Evolutionary conservation across 305 asterid species (phyloP).

Genomic region (Solanum hybrid): DNA sequence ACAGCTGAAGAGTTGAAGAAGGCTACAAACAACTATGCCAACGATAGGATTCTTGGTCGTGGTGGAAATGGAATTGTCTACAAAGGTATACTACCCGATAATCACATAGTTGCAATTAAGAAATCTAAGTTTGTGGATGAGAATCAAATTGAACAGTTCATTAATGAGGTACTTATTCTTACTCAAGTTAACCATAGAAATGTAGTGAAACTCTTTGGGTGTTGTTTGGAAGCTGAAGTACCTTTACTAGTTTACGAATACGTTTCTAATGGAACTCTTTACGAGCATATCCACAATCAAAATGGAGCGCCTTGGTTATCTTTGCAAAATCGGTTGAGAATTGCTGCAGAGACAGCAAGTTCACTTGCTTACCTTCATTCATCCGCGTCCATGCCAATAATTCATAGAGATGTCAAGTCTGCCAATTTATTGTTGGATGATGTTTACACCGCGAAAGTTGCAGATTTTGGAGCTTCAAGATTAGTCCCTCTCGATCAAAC

Average conservation of each 20-base stretch:
- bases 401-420: background rate
- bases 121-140: background rate
- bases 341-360: background rate
- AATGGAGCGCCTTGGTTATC: background rate
- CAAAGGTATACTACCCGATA: background rate
- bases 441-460: background rate
- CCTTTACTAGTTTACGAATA: background rate
- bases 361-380: background rate
- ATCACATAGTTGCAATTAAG: background rate
- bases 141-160: background rate
- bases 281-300: background rate
- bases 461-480: background rate
- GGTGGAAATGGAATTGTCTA: background rate
- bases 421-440: background rate
- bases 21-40: background rate
- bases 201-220: background rate
- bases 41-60: background rate
- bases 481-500: background rate
- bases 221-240: background rate
- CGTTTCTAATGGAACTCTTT: background rate
- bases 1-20: background rate
- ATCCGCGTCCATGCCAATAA: background rate
- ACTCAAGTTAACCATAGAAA: background rate
- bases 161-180: background rate
- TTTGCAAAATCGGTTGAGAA: background rate